A percentile compares a stretch with the other conserved stretches of the same genome.
These are phyloP conservation scores for Phytophthora quininea DNA, from an alignment of 352 stramenopile species.

Conservation along the genomic window DNA sequence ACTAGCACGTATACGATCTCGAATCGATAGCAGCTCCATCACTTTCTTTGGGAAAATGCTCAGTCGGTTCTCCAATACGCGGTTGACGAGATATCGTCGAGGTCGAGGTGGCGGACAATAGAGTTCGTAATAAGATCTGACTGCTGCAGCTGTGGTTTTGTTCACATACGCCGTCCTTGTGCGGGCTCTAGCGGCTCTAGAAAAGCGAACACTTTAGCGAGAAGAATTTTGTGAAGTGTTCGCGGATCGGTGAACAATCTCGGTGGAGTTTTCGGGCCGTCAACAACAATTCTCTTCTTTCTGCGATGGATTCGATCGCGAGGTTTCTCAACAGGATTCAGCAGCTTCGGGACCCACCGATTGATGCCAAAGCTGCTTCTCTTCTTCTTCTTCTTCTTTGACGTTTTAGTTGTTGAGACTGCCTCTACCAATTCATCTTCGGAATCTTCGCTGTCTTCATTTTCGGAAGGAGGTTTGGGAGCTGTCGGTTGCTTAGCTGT, in stretches of 20 bases:
- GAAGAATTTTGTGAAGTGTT: slow-evolving; percentile 22
- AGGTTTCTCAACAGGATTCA: slow-evolving; percentile 42
- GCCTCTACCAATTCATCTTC: slow-evolving; percentile 13
- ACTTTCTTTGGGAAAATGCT: slow-evolving; percentile 25
- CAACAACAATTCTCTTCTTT: slow-evolving; percentile 27
- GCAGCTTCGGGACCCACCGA: slow-evolving; percentile 52
- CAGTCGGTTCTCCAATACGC: slow-evolving; percentile 14
- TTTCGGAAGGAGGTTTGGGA: slow-evolving; percentile 23
- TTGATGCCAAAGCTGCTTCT: slow-evolving; percentile 21
- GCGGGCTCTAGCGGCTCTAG: slow-evolving; percentile 38
- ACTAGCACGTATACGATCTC: slow-evolving; percentile 39
- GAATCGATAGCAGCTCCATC: slow-evolving; percentile 31
- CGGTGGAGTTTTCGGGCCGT: slow-evolving; percentile 14
- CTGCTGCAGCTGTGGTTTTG: slow-evolving; percentile 28
- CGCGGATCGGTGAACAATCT: slow-evolving; percentile 31
- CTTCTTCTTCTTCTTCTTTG: slow-evolving; percentile 25
- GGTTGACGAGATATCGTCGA: slow-evolving; percentile 39
- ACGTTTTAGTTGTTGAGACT: slow-evolving; percentile 2
- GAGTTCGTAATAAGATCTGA: slow-evolving; percentile 45
- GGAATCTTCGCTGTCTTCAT: slow-evolving; percentile 25
- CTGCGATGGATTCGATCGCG: slow-evolving; percentile 43
- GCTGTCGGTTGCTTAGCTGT: slow-evolving; percentile 8
- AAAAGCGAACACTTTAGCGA: slow-evolving; percentile 48
- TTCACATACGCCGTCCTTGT: slow-evolving; percentile 42
- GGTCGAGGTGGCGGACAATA: slow-evolving; percentile 49